These are phyloP conservation scores for Russula emetica DNA, from an alignment of 768 basidiomycete genomes.

Conservation along the genomic window DNA sequence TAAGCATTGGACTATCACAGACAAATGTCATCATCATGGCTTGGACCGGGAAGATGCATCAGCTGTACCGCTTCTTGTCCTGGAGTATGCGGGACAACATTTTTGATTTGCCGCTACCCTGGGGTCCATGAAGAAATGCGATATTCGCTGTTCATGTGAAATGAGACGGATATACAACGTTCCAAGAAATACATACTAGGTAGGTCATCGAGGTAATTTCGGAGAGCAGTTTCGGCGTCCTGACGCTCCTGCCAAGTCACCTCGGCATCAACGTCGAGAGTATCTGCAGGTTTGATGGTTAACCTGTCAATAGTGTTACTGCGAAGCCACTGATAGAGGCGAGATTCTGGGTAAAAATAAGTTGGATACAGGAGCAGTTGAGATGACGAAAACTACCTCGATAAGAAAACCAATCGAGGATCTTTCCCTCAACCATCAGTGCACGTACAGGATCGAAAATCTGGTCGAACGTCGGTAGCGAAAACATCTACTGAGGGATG, in stretches of 20 bases:
- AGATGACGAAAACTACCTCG: slow-evolving; percentile 43
- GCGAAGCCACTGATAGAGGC: slow-evolving; percentile 72
- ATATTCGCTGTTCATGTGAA: slow-evolving; percentile 50
- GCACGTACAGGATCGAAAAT: slow-evolving; percentile 91
- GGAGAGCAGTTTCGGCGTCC: slow-evolving; percentile 65
- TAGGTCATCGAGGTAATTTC: slow-evolving; percentile 69
- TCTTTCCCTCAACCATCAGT: slow-evolving; percentile 75
- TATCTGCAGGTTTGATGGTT: slow-evolving; percentile 31
- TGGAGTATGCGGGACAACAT: slow-evolving; percentile 54
- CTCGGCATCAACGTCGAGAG: slow-evolving; percentile 31
- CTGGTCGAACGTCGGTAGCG: slow-evolving; percentile 38
- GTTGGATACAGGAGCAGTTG: neutral
- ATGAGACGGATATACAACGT: neutral
- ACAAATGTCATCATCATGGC: slow-evolving; percentile 45
- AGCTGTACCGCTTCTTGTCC: slow-evolving; percentile 47
- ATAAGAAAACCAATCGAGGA: slow-evolving; percentile 82
- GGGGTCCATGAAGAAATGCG: slow-evolving; percentile 76
- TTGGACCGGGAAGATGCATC: neutral
- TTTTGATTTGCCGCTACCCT: slow-evolving; percentile 72
- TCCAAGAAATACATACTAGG: slow-evolving; percentile 49
- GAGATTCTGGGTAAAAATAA: slow-evolving; percentile 49
- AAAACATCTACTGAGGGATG: neutral
- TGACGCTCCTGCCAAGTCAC: slow-evolving; percentile 82
- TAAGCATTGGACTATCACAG: slow-evolving; percentile 39
- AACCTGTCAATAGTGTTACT: slow-evolving; percentile 54